Base-by-base conservation (phyloP, 805 yeast species). In the Jamesozyma hellenica region DNA sequence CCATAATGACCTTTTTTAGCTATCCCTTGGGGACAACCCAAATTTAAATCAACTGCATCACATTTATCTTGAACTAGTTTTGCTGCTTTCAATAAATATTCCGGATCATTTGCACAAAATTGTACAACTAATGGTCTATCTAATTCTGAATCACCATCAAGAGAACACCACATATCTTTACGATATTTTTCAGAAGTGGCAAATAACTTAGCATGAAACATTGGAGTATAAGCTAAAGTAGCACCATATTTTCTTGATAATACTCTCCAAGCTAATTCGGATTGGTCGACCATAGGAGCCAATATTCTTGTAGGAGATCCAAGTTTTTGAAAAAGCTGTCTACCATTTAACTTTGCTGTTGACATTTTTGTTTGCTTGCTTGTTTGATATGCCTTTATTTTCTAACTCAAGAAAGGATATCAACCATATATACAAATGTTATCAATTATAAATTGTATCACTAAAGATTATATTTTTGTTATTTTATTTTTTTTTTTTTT, bases 281-380 rank as follows among this genome's bases (percentile, higher is more conserved):
- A 79, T 49, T 87, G 96, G 60, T 92, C 99, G 15, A 92, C 99
- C 96, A 92, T 90, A 1, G 99, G 99, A 3, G 97, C 98, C 16
- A 92, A 92, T 19, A 92, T 79, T 47, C 82, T 84, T 36, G 68
- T 74, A 2, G 98, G 98, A 17, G 63, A 52, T 0, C 92, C 92
- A 13, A 90, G 66, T 12, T 72, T 61, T 33, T 82, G 71, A 56
- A 65, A 90, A 1, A 92, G 70, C 35, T 72, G 76, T 43, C 94
- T 68, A 1, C 96, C 96, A 14, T 60, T 43, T 25, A 53, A 30
- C 42, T 57, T 57, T 15, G 28, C 16, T n/a, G 31, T 28, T 10
- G 43, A 16, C 43, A 36, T 35, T n/a, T n/a, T n/a, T n/a, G n/a
- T n/a, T n/a, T n/a, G n/a, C n/a, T n/a, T n/a, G n/a, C n/a, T n/a